Evolutionary conservation across 441 rosid genomes (phyloP).

Genomic region (Viola pubescens): DNA sequence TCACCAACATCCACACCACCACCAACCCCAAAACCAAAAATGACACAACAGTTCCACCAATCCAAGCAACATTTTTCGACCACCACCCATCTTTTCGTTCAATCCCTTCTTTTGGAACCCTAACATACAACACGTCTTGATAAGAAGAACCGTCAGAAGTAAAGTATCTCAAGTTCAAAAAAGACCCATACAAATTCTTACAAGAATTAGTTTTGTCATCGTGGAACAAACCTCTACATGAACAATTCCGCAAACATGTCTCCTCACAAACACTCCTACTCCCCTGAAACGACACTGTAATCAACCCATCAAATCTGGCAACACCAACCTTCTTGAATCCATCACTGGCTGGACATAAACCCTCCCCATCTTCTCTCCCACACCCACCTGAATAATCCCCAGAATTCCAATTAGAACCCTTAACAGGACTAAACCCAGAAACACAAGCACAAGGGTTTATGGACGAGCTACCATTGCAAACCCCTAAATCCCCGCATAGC

Average conservation of each 20-base stretch:
- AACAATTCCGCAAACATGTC: constrained; percentile 51
- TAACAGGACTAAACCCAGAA: constrained; percentile 47
- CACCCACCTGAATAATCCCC: constrained; percentile 55
- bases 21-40: constrained; percentile 34
- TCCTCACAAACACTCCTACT: constrained; percentile 43
- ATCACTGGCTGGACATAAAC: constrained; percentile 34
- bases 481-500: constrained; percentile 60
- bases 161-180: constrained; percentile 47
- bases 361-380: constrained; percentile 26
- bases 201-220: constrained; percentile 37
- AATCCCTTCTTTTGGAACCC: constrained; percentile 33
- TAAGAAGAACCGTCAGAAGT: constrained; percentile 23
- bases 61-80: constrained; percentile 32
- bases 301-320: constrained; percentile 35
- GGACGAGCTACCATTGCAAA: constrained; percentile 28
- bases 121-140: constrained; percentile 37
- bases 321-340: constrained; percentile 42
- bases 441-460: constrained; percentile 50
- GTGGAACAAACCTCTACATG: constrained; percentile 60
- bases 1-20: constrained; percentile 21
- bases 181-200: constrained; percentile 44
- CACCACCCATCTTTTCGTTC: constrained; percentile 22
- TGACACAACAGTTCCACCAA: constrained; percentile 45
- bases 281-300: constrained; percentile 26
- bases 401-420: constrained; percentile 39